These are phyloP conservation scores for Austroboletus novae-zelandiae DNA, from an alignment of 1,284 basidiomycete species.

Conservation along the genomic window DNA sequence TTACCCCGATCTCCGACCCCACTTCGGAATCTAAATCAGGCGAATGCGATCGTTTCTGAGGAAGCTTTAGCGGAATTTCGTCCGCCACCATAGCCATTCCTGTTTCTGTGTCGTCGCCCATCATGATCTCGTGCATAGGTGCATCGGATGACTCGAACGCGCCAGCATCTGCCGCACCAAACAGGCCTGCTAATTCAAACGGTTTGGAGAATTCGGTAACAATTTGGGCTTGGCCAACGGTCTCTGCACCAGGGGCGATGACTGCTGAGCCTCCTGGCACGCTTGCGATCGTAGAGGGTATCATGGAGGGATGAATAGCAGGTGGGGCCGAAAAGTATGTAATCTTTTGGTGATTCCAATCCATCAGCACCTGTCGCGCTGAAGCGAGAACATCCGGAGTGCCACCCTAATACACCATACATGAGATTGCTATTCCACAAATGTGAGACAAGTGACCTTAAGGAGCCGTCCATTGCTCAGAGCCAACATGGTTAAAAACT, in stretches of 20 bases:
- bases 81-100: slow-evolving; percentile 48
- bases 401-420: slow-evolving; percentile 62
- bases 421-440: too few species aligned
- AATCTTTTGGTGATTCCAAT: slow-evolving; percentile 98
- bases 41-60: slow-evolving; percentile 38
- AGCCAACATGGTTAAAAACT: slow-evolving; percentile 91
- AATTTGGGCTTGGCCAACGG: slow-evolving; percentile 73
- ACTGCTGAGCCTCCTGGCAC: slow-evolving; percentile 24
- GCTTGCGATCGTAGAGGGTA: slow-evolving; percentile 52
- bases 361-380: slow-evolving; percentile 82
- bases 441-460: slow-evolving; percentile 48
- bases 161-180: slow-evolving; percentile 71
- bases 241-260: slow-evolving; percentile 68
- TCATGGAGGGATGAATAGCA: slow-evolving; percentile 67
- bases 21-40: slow-evolving; percentile 16
- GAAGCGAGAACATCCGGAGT: slow-evolving; percentile 86
- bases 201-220: slow-evolving; percentile 63
- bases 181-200: slow-evolving; percentile 74
- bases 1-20: background rate
- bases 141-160: slow-evolving; percentile 47
- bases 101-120: slow-evolving; percentile 35
- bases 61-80: slow-evolving; percentile 38
- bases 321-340: slow-evolving; percentile 86
- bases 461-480: slow-evolving; percentile 82
- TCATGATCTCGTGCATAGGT: slow-evolving; percentile 33